Evolutionary conservation across 129 eudicot genomes (phyloP), one percentile per base, ranked within the genome.

Genomic region (Saussurea involucrata): DNA sequence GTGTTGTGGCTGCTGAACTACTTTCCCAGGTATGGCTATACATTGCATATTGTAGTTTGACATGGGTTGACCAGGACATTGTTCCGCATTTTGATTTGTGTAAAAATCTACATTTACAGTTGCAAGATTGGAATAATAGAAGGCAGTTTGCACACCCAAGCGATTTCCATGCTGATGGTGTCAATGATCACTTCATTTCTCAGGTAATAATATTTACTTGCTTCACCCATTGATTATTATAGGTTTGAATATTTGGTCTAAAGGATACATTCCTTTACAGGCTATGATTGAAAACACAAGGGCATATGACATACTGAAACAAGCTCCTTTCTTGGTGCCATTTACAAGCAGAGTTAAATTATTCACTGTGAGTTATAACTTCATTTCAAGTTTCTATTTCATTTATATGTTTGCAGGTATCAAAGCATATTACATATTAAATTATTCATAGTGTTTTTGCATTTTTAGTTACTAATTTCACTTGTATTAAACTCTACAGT

Each of bases 111-210:
- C 29, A 68, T 22, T 82, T 87, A 8, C 80, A 95, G 98, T 85
- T 95, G 90, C 97, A 95, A 91, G 97, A 95, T 80, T 95, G 98
- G 98, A 95, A 95, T 73, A 95, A 95, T 81, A 86, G 98, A 83
- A 86, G 96, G 71, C 89, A 95, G 72, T 95, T 95, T 81, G 86
- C 94, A 72, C 84, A 86, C 72, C 93, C 98, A 7, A 95, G 87
- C 77, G 85, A 91, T 57, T 95, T 95, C 78, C 97, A 95, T 86
- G 98, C 98, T 67, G 98, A 95, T 71, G 98, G 97, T 63, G 96
- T 88, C 78, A 89, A 88, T 67, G 98, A 95, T 36, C 75, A 84
- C 74, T 95, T 95, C 72, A 87, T 91, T 76, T 89, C 96, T 73
- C 97, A 95, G 96, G 98, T 88, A 82, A 77, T 69, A 72, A 13